Evolutionary conservation across 352 stramenopile species (phyloP).

Genomic region (Phytophthora litchii): DNA sequence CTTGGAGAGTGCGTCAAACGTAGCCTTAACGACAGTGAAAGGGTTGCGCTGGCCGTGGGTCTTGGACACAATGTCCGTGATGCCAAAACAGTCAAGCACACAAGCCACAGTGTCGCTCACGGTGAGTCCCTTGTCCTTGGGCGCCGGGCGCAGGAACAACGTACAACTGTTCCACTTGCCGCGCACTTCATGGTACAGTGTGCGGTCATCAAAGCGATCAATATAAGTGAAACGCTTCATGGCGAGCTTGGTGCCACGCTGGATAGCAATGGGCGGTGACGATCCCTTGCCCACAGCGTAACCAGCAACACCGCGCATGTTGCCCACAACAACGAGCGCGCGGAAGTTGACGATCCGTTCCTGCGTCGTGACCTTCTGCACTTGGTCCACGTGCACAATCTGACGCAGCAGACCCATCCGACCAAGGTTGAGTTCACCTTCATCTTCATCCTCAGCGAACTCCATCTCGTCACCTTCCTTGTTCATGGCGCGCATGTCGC

Average conservation of each 20-base stretch:
- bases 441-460: conserved; percentile 67
- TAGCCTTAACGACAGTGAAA: conserved; percentile 95
- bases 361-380: conserved; percentile 91
- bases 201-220: conserved; percentile 92
- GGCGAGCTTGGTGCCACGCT: conserved; percentile 88
- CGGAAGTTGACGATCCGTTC: conserved; percentile 94
- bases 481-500: conserved; percentile 74
- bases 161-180: conserved; percentile 97
- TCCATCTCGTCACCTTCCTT: conserved; percentile 74
- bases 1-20: conserved; percentile 94
- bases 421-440: conserved; percentile 68
- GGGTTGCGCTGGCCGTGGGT: conserved; percentile 94
- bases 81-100: conserved; percentile 91
- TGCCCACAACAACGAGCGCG: conserved; percentile 93
- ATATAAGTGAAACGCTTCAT: conserved; percentile 96
- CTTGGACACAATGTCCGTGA: conserved; percentile 93
- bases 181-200: conserved; percentile 91
- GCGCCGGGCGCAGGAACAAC: conserved; percentile 85
- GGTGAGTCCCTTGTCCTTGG: conserved; percentile 73
- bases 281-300: conserved; percentile 94
- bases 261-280: conserved; percentile 87
- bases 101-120: conserved; percentile 84
- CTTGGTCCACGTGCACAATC: conserved; percentile 85
- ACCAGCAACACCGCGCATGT: conserved; percentile 91
- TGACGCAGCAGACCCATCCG: conserved; percentile 73